Evolutionary conservation across 805 yeast genomes (phyloP).

Genomic region (Saccharomycopsis amapae): DNA sequence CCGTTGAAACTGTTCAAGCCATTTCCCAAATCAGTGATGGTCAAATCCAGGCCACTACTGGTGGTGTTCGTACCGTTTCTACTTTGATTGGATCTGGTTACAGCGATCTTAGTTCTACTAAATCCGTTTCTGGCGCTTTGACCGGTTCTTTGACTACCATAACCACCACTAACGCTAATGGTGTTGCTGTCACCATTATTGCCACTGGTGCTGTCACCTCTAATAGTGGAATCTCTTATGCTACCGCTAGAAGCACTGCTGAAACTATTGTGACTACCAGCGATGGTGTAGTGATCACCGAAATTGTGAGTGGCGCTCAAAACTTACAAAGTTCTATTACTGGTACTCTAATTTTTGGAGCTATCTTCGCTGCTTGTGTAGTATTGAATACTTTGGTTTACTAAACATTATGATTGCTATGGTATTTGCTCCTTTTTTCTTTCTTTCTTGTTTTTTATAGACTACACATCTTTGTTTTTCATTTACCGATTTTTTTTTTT

Average conservation of each 20-base stretch:
- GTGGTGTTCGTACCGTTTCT: constrained; percentile 14
- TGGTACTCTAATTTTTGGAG: constrained; percentile 1
- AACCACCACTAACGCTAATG: constrained; percentile 21
- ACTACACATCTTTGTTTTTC: too few relatives aligned
- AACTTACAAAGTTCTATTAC: not conserved
- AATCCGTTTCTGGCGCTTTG: constrained; percentile 14
- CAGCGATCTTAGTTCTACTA: not conserved
- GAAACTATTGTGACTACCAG: constrained; percentile 3
- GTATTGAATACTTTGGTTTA: not conserved
- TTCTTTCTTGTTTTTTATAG: too few relatives aligned
- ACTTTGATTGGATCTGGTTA: constrained; percentile 9
- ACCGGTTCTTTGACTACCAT: constrained; percentile 15
- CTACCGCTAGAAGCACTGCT: constrained; percentile 4
- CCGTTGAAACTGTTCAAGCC: constrained; percentile 25
- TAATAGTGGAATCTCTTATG: constrained; percentile 9
- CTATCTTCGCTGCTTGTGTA: not conserved
- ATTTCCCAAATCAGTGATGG: constrained; percentile 29
- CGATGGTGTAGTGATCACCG: constrained; percentile 12
- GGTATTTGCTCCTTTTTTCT: too few relatives aligned
- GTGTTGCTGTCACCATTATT: constrained; percentile 20
- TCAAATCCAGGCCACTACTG: constrained; percentile 28
- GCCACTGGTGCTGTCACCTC: constrained; percentile 18
- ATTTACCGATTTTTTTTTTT: too few relatives aligned
- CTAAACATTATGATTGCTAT: too few relatives aligned
- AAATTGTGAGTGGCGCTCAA: constrained; percentile 11